Conservation (phyloP, 768 basidiomycete genomes). For the Kwoniella europaea region DNA sequence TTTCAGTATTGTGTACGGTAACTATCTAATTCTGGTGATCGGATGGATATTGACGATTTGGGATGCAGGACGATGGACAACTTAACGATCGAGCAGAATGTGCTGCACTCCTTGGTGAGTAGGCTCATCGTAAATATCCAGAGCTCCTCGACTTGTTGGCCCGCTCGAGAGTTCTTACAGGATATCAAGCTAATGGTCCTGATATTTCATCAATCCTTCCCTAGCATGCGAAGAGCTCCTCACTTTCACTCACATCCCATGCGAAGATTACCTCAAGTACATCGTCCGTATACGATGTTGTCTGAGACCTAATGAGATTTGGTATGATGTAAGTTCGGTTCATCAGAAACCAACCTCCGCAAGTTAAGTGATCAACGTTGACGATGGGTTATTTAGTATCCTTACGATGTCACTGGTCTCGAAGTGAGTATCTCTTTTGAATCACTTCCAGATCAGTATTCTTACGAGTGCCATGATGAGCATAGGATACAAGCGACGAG, state of each 20-base stretch:
- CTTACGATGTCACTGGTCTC: slow-evolving; percentile 32
- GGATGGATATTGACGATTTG: background rate
- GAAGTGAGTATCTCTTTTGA: slow-evolving; percentile 21
- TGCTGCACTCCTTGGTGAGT: slow-evolving; percentile 16
- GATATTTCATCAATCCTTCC: background rate
- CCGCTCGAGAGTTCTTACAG: too few relatives aligned
- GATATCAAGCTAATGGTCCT: background rate
- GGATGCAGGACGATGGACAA: slow-evolving; percentile 12
- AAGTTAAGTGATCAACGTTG: background rate
- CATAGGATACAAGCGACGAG: slow-evolving; percentile 6
- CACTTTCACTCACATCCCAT: background rate
- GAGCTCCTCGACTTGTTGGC: too few relatives aligned
- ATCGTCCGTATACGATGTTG: slow-evolving; percentile 31
- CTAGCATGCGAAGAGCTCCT: slow-evolving; percentile 31
- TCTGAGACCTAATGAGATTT: slow-evolving; percentile 24
- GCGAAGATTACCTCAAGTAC: slow-evolving; percentile 28
- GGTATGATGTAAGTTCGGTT: slow-evolving; percentile 31
- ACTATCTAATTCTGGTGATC: background rate
- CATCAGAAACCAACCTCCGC: background rate
- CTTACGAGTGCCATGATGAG: background rate
- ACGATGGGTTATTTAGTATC: slow-evolving; percentile 24
- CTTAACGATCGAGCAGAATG: slow-evolving; percentile 17
- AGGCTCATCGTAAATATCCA: too few relatives aligned
- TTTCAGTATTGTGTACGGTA: background rate
- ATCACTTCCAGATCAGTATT: background rate